A percentile compares a stretch with the other conserved stretches of the same genome.
phyloP scores from a whole-genome alignment of 345 rosid genomes.

The Arabidopsis thaliana region DNA sequence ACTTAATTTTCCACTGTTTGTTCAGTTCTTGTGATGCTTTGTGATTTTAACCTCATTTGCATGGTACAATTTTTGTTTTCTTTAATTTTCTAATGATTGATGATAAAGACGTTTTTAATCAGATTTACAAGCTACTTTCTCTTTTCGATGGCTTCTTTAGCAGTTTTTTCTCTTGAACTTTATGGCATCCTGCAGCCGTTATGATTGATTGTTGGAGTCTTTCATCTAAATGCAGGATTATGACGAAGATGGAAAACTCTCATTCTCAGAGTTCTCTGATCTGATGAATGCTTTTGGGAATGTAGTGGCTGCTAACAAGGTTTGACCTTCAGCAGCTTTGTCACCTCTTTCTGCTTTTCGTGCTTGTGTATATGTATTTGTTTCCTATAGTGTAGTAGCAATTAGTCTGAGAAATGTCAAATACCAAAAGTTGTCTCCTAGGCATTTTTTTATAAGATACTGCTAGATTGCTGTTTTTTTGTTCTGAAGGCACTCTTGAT shows the following conservation, averaged over 20 bases:
- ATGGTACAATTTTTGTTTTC: slow-evolving; percentile 1
- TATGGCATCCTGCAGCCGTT: slow-evolving; percentile 5
- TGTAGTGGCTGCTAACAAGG: slow-evolving; percentile 77
- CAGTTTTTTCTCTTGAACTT: slow-evolving; percentile 2
- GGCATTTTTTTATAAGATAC: neutral
- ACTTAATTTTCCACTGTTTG: neutral
- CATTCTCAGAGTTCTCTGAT: slow-evolving; percentile 84
- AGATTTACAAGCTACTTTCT: slow-evolving; percentile 12
- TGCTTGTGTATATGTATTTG: slow-evolving; percentile 13
- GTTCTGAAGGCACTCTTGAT: slow-evolving; percentile 15
- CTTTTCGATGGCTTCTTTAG: slow-evolving; percentile 15
- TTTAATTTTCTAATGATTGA: neutral
- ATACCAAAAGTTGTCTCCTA: slow-evolving; percentile 18
- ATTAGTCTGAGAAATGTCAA: slow-evolving; percentile 15
- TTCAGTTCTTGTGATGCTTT: slow-evolving; percentile 15
- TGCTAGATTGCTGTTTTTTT: slow-evolving; percentile 24
- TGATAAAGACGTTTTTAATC: neutral
- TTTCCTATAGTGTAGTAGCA: slow-evolving; percentile 27
- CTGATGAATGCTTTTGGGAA: slow-evolving; percentile 91
- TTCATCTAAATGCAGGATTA: slow-evolving; percentile 63
- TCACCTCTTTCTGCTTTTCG: slow-evolving; percentile 19
- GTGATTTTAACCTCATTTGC: slow-evolving; percentile 14
- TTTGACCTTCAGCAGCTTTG: slow-evolving; percentile 42
- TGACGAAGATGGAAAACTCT: slow-evolving; percentile 81
- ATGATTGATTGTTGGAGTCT: slow-evolving; percentile 37